These are phyloP conservation scores for Ceratobasidium sp. DNA, from an alignment of 1,284 basidiomycete species.

Conservation along the genomic window DNA sequence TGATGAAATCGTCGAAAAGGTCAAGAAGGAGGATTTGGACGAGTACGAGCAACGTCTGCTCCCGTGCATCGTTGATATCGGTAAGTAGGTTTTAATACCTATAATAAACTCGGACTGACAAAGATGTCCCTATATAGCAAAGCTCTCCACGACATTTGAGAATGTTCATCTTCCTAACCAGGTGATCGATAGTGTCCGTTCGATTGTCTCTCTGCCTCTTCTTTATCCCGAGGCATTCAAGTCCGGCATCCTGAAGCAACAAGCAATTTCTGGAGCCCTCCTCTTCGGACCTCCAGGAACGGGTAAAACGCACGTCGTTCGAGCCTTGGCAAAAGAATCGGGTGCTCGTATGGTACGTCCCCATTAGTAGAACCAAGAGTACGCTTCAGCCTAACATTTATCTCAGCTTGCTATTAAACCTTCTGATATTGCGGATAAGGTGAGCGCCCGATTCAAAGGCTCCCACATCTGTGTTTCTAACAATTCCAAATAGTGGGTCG, in stretches of 20 bases:
- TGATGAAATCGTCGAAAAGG: conserved; percentile 72
- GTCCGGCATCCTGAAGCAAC: conserved; percentile 57
- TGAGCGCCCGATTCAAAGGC: conserved; percentile 46
- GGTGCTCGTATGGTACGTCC: conserved; percentile 91
- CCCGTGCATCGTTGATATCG: conserved; percentile 57
- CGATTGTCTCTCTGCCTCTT: conserved; percentile 58
- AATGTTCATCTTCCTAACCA: conserved; percentile 98
- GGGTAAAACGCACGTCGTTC: conserved; percentile 85
- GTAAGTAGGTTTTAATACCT: conserved; percentile 18
- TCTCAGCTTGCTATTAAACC: conserved; percentile 2
- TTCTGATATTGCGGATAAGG: conserved; percentile 99
- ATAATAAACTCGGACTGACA: no score
- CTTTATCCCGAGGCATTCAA: conserved; percentile 60
- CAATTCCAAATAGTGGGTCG: conserved; percentile 97
- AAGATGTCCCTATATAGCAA: conserved; percentile 59
- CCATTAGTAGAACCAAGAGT: conserved; percentile 78
- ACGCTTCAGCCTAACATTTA: background rate
- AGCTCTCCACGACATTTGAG: conserved; percentile 85
- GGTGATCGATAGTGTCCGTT: conserved; percentile 79
- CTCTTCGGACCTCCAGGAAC: conserved; percentile 49
- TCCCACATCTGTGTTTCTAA: conserved; percentile 16
- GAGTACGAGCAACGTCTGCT: conserved; percentile 52
- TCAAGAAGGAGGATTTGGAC: conserved; percentile 63
- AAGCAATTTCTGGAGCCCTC: conserved; percentile 52
- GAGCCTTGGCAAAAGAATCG: conserved; percentile 92